A percentile compares a stretch with the other conserved stretches of the same genome.
phyloP scores from a whole-genome alignment of 306 rosid species.

The Abrus precatorius region DNA sequence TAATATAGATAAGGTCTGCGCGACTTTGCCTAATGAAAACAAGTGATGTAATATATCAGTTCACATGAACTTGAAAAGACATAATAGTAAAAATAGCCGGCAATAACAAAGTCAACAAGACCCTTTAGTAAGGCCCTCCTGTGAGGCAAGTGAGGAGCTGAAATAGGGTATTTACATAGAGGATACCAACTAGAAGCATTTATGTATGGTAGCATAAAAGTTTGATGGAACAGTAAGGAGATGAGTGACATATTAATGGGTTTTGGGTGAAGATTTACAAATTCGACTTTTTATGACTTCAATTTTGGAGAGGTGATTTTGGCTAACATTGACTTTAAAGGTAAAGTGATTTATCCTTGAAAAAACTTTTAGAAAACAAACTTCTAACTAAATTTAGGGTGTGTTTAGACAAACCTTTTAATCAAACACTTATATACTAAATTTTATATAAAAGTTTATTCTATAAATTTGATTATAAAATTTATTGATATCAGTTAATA shows the following conservation, averaged over 20 bases:
- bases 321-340: background rate
- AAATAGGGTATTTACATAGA: background rate
- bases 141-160: background rate
- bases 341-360: background rate
- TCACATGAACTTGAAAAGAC: background rate
- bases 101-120: background rate
- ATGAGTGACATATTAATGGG: too few species aligned
- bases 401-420: too few species aligned
- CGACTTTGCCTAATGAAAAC: background rate
- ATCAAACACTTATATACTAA: background rate
- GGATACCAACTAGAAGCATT: background rate
- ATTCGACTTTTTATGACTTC: too few species aligned
- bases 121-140: background rate
- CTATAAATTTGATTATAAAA: too few species aligned
- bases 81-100: too few species aligned
- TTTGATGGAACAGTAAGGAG: background rate
- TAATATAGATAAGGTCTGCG: background rate
- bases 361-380: background rate
- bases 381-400: background rate
- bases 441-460: background rate
- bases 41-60: background rate
- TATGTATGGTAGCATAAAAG: background rate
- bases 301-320: too few species aligned
- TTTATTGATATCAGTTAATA: too few species aligned
- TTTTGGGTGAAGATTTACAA: too few species aligned